Conservation (phyloP, 495 filamentous ascomycete species). For the Daldinia grandis region DNA sequence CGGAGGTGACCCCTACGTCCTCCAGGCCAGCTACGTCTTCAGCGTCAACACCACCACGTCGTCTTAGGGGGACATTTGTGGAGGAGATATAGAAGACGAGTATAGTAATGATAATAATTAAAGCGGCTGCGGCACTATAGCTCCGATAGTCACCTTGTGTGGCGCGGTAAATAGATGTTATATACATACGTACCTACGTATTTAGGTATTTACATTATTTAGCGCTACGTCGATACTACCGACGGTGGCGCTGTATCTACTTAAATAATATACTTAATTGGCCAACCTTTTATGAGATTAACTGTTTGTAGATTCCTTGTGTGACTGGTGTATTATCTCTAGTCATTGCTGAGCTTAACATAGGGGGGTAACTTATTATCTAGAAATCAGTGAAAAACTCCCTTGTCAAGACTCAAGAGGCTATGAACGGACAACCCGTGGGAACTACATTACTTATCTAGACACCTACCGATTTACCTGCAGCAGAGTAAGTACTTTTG, state of each 20-base stretch:
- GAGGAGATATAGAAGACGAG: neutral
- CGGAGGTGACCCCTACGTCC: constrained; percentile 66
- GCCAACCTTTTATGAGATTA: neutral
- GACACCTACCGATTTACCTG: no score
- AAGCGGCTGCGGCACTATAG: neutral
- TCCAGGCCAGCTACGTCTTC: constrained; percentile 73
- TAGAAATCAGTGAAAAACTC: neutral
- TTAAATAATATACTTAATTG: constrained; percentile 23
- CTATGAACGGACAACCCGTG: neutral
- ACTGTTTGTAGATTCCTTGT: neutral
- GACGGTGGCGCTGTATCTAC: constrained; percentile 5
- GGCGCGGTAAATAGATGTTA: constrained; percentile 13
- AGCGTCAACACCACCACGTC: constrained; percentile 50
- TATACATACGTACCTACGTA: no score
- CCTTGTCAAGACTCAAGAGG: neutral
- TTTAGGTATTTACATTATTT: constrained; percentile 19
- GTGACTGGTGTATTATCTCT: neutral
- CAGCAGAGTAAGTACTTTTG: neutral
- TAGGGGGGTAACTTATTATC: neutral
- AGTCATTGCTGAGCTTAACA: neutral
- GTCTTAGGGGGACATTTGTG: constrained; percentile 30
- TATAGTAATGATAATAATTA: constrained; percentile 2
- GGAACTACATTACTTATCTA: neutral
- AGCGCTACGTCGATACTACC: constrained; percentile 4
- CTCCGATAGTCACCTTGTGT: neutral